Percentiles rank a stretch among this genome's conserved stretches.
Evolutionary conservation across 768 basidiomycete species (phyloP).

Genomic region (Gymnopilus junonius): DNA sequence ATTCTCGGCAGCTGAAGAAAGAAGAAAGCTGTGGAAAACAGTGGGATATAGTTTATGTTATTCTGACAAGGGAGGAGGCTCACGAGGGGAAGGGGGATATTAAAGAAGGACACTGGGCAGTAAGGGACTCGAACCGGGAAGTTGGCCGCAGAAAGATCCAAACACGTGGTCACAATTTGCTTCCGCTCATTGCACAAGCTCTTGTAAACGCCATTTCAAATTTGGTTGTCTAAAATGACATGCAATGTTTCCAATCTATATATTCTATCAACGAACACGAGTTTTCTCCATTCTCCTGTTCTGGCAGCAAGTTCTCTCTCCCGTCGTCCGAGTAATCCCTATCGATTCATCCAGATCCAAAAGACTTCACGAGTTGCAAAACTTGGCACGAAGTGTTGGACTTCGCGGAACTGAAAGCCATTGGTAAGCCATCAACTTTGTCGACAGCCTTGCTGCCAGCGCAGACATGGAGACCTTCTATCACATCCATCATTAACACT

Average conservation of each 20-base stretch:
- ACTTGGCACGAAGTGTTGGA: neutral
- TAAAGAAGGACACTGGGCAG: constrained; percentile 21
- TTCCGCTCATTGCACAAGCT: constrained; percentile 25
- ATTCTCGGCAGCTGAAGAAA: constrained; percentile 4
- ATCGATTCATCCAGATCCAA: constrained; percentile 6
- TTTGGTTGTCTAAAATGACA: neutral
- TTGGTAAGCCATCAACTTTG: neutral
- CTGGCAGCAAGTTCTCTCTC: neutral
- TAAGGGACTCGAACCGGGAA: constrained; percentile 3
- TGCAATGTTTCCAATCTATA: neutral
- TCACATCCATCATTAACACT: constrained; percentile 8
- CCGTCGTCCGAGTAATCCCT: constrained; percentile 4
- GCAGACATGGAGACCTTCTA: neutral
- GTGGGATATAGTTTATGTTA: neutral
- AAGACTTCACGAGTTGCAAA: neutral
- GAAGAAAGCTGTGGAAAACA: constrained; percentile 9
- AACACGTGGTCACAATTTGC: constrained; percentile 40
- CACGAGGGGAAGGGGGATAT: constrained; percentile 17
- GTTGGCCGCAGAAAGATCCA: constrained; percentile 16
- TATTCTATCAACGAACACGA: constrained; percentile 4
- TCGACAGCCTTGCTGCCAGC: constrained; percentile 6
- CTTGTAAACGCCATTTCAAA: constrained; percentile 6
- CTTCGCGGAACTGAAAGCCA: neutral
- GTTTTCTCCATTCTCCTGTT: neutral
- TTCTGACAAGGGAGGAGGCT: constrained; percentile 9